Evolutionary conservation across 768 basidiomycete species (phyloP).

Genomic region (Tulasnella sp.): DNA sequence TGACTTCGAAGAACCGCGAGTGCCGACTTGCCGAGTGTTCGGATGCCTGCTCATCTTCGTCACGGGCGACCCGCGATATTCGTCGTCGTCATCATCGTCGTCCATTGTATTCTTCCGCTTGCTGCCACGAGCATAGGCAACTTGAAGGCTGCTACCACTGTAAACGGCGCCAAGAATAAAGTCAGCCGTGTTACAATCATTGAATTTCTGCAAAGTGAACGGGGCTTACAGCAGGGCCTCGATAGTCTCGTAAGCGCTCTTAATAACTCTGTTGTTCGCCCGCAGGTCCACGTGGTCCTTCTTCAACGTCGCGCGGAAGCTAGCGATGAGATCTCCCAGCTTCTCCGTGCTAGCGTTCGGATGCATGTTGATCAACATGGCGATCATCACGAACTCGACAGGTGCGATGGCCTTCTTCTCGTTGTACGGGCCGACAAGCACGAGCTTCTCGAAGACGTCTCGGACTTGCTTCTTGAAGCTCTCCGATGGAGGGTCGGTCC

Average conservation of each 20-base stretch:
- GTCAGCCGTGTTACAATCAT: neutral
- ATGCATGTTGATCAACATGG: conserved; percentile 54
- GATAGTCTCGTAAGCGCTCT: conserved; percentile 24
- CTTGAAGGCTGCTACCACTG: neutral
- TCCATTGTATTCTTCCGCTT: conserved; percentile 2
- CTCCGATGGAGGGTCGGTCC: conserved; percentile 46
- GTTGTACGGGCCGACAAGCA: conserved; percentile 50
- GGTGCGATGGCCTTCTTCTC: conserved; percentile 59
- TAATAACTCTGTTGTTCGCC: conserved; percentile 32
- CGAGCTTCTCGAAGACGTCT: conserved; percentile 54
- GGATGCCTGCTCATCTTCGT: conserved; percentile 18
- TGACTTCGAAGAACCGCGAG: neutral
- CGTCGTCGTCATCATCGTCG: conserved; percentile 21
- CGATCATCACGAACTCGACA: conserved; percentile 65
- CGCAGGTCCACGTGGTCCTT: conserved; percentile 31
- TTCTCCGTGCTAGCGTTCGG: conserved; percentile 3
- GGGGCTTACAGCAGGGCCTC: conserved; percentile 2
- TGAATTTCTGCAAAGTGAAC: neutral
- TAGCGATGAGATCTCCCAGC: conserved; percentile 17
- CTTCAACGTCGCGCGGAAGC: conserved; percentile 23
- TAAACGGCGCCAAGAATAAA: neutral
- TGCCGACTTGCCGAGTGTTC: neutral
- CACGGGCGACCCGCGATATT: conserved; percentile 29
- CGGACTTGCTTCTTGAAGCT: conserved; percentile 46
- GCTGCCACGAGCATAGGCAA: neutral